Evolutionary conservation across 2,329 filamentous ascomycete species (phyloP).

Genomic region (Colletotrichum tropicicola): DNA sequence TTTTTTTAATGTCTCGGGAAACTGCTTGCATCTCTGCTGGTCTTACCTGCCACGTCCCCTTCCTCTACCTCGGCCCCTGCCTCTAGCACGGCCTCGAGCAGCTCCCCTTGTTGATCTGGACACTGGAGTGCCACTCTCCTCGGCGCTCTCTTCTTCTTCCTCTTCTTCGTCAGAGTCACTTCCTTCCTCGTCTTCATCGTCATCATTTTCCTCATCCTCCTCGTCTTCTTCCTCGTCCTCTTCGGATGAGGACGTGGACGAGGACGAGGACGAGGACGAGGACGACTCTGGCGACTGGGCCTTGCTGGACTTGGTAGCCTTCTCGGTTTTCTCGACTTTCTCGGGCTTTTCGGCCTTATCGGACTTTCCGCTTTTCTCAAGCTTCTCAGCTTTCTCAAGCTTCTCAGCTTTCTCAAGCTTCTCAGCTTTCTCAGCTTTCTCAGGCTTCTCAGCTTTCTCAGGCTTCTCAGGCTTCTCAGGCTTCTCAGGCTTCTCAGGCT

Average conservation of each 20-base stretch:
- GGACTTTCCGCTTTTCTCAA: too few relatives aligned
- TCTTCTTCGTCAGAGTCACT: slow-evolving; percentile 26
- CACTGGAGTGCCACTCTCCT: slow-evolving; percentile 48
- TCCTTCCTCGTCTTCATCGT: slow-evolving; percentile 27
- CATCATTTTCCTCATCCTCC: slow-evolving; percentile 39
- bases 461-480: slow-evolving; percentile 42
- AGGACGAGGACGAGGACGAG: slow-evolving; percentile 30
- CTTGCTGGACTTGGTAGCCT: slow-evolving; percentile 45
- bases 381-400: too few relatives aligned
- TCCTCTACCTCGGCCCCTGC: slow-evolving; percentile 37
- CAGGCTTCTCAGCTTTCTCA: slow-evolving; percentile 41
- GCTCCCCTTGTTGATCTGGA: slow-evolving; percentile 46
- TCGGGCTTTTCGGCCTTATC: slow-evolving; percentile 39
- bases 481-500: slow-evolving; percentile 35
- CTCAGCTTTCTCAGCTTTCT: too few relatives aligned
- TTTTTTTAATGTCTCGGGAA: too few relatives aligned
- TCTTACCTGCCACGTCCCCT: not conserved
- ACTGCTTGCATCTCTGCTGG: not conserved
- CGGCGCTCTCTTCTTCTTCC: slow-evolving; percentile 42
- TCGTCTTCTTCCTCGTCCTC: slow-evolving; percentile 34
- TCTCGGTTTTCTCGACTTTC: too few relatives aligned
- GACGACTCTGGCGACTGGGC: slow-evolving; percentile 44
- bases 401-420: too few relatives aligned
- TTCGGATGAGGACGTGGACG: too few relatives aligned
- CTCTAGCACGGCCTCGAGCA: slow-evolving; percentile 45